Evolutionary conservation across 164 flowering plant genomes (phyloP).

Genomic region (Chimonanthus salicifolius): DNA sequence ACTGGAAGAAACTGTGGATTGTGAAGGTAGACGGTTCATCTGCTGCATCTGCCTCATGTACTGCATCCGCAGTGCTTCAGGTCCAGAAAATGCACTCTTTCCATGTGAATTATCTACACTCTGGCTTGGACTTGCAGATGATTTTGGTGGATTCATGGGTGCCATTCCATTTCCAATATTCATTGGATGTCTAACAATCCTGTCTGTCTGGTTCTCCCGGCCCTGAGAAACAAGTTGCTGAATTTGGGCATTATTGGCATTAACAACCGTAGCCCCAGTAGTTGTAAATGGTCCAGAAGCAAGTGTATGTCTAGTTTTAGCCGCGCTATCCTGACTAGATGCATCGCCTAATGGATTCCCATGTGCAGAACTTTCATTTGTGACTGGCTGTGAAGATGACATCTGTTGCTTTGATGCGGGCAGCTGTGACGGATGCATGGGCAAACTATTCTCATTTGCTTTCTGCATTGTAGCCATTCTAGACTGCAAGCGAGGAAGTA

Average conservation of each 20-base stretch:
- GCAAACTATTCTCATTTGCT: conserved; percentile 45
- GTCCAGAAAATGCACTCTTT: conserved; percentile 28
- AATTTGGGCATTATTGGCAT: conserved; percentile 32
- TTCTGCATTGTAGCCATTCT: conserved; percentile 66
- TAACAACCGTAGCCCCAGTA: conserved; percentile 26
- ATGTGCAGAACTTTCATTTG: conserved; percentile 60
- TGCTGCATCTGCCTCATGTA: conserved; percentile 44
- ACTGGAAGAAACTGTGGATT: conserved; percentile 35
- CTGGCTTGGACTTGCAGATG: conserved; percentile 47
- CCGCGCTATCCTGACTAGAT: conserved; percentile 64
- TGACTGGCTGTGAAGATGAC: conserved; percentile 44
- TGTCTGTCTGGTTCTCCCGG: conserved; percentile 44
- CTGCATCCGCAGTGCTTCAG: conserved; percentile 56
- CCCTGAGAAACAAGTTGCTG: conserved; percentile 47
- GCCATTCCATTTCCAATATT: conserved; percentile 53
- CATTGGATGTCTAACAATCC: conserved; percentile 37
- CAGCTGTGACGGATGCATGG: conserved; percentile 37
- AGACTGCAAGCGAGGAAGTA: conserved; percentile 75
- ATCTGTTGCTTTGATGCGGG: conserved; percentile 55
- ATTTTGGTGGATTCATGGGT: conserved; percentile 51
- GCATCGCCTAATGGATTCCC: conserved; percentile 67
- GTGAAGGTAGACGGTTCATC: conserved; percentile 48
- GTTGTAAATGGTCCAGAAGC: conserved; percentile 44
- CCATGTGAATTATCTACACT: conserved; percentile 34
- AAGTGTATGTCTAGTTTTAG: conserved; percentile 51